Base-by-base conservation (phyloP, 306 rosid species). In the Casuarina glauca region DNA sequence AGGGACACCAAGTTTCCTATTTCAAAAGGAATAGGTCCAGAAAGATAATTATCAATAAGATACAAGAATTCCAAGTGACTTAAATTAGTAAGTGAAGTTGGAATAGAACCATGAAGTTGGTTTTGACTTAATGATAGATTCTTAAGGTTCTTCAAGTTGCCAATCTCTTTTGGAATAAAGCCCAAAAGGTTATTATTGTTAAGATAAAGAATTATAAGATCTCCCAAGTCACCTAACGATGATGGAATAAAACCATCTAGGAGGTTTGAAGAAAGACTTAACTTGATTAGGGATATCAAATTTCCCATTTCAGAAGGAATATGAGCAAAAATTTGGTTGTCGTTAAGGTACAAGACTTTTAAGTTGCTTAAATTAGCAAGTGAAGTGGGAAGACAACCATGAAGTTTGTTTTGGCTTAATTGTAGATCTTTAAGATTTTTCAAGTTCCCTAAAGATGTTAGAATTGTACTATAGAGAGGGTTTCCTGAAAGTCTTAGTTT, bases 81-180 rank as follows among this genome's bases (percentile, higher is more conserved):
- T 17, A 76, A 39, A n/a, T 76, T 66, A 20, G 26, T 20, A 20
- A 20, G 26, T 20, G 26, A 20, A 20, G 26, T 20, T 20, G 26
- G 26, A 20, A 20, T 20, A 20, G 26, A 20, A 20, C 26, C 26
- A 20, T 20, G 26, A 20, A 20, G 26, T 20, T 20, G 26, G 26
- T 20, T 20, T 20, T 20, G 26, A 0, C 26, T 20, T 20, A 20
- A 20, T 20, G 26, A 20, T 20, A 20, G 26, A 20, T 20, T 20
- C 26, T 20, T 20, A 0, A 20, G 26, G 26, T 20, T 20, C 0
- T 20, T 20, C 0, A 20, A 20, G 26, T 20, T 20, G 6, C 84
- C 87, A 13, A 83, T 72, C 20, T 76, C 60, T 42, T 76, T 70
- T 0, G 87, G 77, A 38, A 83, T 72, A 13, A 67, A n/a, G 36